phyloP scores from a whole-genome alignment of 1,139 yeast species.

The Geotrichum histeridarum region DNA sequence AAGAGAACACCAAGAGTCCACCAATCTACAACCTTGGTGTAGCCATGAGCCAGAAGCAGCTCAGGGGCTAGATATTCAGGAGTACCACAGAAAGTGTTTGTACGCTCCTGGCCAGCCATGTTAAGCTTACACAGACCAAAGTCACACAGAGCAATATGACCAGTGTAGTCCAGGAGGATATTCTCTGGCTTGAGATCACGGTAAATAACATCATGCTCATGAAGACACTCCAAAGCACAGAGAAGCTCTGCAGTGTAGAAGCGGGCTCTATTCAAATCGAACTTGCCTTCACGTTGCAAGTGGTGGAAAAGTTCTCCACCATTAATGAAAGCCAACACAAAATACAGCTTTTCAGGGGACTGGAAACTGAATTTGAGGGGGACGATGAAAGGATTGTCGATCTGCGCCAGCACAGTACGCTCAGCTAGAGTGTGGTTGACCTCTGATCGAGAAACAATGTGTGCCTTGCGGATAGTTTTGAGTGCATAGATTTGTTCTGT shows the following conservation, averaged over 20 bases:
- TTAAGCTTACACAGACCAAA: conserved; percentile 92
- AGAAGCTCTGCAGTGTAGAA: conserved; percentile 91
- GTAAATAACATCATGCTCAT: conserved; percentile 84
- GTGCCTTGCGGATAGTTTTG: conserved; percentile 88
- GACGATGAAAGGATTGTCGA: conserved; percentile 92
- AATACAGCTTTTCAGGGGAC: conserved; percentile 85
- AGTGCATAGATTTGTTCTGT: conserved; percentile 91
- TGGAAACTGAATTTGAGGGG: conserved; percentile 94
- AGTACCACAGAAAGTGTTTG: conserved; percentile 93
- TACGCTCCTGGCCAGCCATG: conserved; percentile 83
- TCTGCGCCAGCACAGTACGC: conserved; percentile 87
- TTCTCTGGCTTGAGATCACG: conserved; percentile 95
- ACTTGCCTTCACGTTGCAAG: conserved; percentile 83
- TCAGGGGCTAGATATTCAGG: conserved; percentile 97
- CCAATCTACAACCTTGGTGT: conserved; percentile 95
- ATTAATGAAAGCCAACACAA: conserved; percentile 86
- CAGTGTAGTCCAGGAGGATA: conserved; percentile 86
- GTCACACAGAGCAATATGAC: conserved; percentile 95
- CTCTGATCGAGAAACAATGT: conserved; percentile 87
- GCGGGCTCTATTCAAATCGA: conserved; percentile 81
- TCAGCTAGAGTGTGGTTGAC: conserved; percentile 95
- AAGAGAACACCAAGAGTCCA: conserved; percentile 96
- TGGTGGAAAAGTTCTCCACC: conserved; percentile 97
- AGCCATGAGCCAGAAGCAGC: conserved; percentile 82
- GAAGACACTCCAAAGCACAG: conserved; percentile 87